Base-by-base conservation (phyloP, 1,284 basidiomycete species). In the Naganishia albida region DNA sequence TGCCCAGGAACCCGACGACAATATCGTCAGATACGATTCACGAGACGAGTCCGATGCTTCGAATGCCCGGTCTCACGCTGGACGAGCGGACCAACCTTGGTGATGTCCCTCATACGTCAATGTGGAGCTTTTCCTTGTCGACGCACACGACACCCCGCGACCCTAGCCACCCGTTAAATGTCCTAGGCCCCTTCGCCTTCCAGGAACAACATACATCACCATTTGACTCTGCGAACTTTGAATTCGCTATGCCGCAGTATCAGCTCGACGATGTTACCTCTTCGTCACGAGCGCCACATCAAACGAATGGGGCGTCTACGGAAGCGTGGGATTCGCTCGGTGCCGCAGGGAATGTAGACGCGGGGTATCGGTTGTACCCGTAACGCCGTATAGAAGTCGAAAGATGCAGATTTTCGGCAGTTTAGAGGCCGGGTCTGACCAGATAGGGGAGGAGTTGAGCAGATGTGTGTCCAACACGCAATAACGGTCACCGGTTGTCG, bases 201-300 rank as follows among this genome's bases (percentile, higher is more conserved):
- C 23, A 28, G 26, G 50, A 52, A 30, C 50, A 52, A 26, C 25
- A 52, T 52, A 52, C 50, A 10, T 52, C 50, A 15, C 25, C 50
- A 26, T 52, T 52, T 15, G 50, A 30, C 50, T 52, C 30, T 52
- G 50, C 26, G 23, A 30, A 52, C 50, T 52, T 30, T 34, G 50
- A 52, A 26, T 30, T 52, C 23, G 26, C 50, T 26, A 13, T 52
- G 50, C 50, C 50, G 50, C 50, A 28, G 25, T 52, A 30, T 52
- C 50, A 52, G n/a, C 50, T 52, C 8, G 50, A 23, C 28, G 50
- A 23, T 10, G n/a, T 30, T 30, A 26, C 50, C 2, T 52, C 50
- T 23, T 52, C 50, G 50, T 52, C 50, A 8, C 50, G 50, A 23
- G 50, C 50, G 28, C 50, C 50, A 7, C 10, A 52, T 10, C 50